Evolutionary conservation across 2,329 filamentous ascomycete genomes (phyloP), one percentile per base, ranked within the genome.

Genomic region (Furcasterigmium sp.): DNA sequence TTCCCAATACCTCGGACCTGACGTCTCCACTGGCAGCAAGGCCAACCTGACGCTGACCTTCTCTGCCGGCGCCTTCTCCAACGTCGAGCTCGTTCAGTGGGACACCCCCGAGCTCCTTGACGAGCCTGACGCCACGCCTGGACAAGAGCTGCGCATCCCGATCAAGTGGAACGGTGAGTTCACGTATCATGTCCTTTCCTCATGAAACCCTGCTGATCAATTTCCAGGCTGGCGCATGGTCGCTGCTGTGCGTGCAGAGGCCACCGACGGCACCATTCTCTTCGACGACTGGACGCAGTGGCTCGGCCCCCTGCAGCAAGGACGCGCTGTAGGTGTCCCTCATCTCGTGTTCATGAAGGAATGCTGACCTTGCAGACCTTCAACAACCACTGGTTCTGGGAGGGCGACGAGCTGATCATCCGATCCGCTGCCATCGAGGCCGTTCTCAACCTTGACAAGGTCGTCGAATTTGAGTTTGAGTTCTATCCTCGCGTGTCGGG

Each of bases 201-300:
- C 7, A 11, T 26, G 11, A 11, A 26, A 11, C 23, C 7, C 7
- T 26, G 11, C 23, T 26, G 23, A 26, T 11, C 7, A 7, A 7
- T 7, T 11, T 11, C 23, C 23, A 26, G 23, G 39, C 3, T 78
- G 8, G 59, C 63, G n/a, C 20, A 62, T 65, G 6, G 59, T 72
- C 0, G 76, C 77, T 0, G 64, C 77, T 0, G 67, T 80, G 3
- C 73, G 73, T 49, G 74, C 75, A 9, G 37, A 72, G 5, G 68
- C 66, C 17, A 56, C 52, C 2, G 72, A 76, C 46, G 75, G 74
- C 1, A 63, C 57, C 7, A 75, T 67, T 41, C 53, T 82, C 7
- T 65, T 75, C 4, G 78, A 82, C 48, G 68, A 73, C 39, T 82
- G 73, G 73, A 82, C 78, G 0, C 56, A 67, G 51, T 76, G 66